Percentiles rank a stretch among this genome's conserved stretches.
Evolutionary conservation across 2,329 filamentous ascomycete species (phyloP).

Genomic region (Zymoseptoria pseudotritici): DNA sequence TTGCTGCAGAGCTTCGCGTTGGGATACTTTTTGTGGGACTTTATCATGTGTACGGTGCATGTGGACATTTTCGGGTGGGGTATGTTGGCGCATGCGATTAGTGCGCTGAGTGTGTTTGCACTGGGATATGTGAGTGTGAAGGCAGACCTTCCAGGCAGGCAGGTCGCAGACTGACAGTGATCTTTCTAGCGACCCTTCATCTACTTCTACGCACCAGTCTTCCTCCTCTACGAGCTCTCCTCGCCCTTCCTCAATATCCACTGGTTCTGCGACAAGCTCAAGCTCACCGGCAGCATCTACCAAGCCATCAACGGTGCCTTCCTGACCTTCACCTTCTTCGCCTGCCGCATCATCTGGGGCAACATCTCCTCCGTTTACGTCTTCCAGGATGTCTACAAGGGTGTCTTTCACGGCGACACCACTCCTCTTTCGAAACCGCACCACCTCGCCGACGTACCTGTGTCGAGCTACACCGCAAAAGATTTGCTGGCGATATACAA

Average conservation of each 20-base stretch:
- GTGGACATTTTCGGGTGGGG: constrained; percentile 67
- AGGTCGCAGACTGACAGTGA: not conserved
- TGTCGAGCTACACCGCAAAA: constrained; percentile 7
- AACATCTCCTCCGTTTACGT: constrained; percentile 59
- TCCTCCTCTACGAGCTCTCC: constrained; percentile 82
- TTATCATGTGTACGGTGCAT: constrained; percentile 61
- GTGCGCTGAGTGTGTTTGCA: constrained; percentile 65
- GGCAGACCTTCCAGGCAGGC: not conserved
- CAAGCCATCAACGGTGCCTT: constrained; percentile 73
- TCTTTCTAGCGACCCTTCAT: constrained; percentile 63
- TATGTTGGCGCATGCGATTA: constrained; percentile 68
- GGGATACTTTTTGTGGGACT: constrained; percentile 81
- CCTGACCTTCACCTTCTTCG: constrained; percentile 68
- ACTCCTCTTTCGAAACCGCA: not conserved
- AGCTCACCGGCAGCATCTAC: constrained; percentile 64
- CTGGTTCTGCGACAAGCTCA: constrained; percentile 86
- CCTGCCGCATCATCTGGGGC: constrained; percentile 69
- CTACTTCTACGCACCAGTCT: constrained; percentile 72
- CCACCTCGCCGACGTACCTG: constrained; percentile 27
- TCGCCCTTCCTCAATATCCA: constrained; percentile 81
- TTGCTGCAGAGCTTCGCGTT: constrained; percentile 69
- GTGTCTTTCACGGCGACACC: constrained; percentile 23
- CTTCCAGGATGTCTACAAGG: constrained; percentile 60
- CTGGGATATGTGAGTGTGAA: constrained; percentile 65
- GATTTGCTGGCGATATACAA: constrained; percentile 18